Percentiles rank a stretch among this genome's conserved stretches.
phyloP scores from a whole-genome alignment of 192 early-diverging fungal genomes.

The Physocladia obscura region DNA sequence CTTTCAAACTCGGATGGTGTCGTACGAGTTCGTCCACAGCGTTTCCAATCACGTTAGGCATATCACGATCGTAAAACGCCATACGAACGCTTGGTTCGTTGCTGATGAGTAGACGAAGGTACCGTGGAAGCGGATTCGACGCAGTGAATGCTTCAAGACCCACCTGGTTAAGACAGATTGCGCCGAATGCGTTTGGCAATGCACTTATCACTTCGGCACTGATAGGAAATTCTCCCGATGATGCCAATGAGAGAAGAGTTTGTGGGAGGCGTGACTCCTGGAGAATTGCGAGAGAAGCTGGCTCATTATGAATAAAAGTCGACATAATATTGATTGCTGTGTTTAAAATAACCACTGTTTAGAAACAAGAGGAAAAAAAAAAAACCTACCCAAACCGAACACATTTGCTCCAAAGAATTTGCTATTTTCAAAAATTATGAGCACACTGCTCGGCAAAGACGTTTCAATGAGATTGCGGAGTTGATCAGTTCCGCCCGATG shows the following conservation, averaged over 20 bases:
- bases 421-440: constrained; percentile 70
- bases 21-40: constrained; percentile 94
- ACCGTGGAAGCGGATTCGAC: constrained; percentile 68
- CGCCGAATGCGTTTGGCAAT: constrained; percentile 90
- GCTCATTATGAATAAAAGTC: constrained; percentile 97
- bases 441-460: constrained; percentile 72
- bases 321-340: constrained; percentile 87
- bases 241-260: constrained; percentile 66
- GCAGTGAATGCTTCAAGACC: constrained; percentile 84
- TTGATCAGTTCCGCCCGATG: constrained; percentile 84
- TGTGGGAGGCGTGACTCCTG: constrained; percentile 90
- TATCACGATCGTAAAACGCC: constrained; percentile 65
- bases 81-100: constrained; percentile 32
- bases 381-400: constrained; percentile 70
- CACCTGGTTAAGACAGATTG: constrained; percentile 85
- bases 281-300: constrained; percentile 87
- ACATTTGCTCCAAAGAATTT: constrained; percentile 78
- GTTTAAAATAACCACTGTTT: background rate
- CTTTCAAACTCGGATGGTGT: constrained; percentile 86
- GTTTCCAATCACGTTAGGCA: constrained; percentile 78
- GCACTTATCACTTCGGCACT: constrained; percentile 78
- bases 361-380: background rate
- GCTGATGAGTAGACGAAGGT: constrained; percentile 75
- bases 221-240: constrained; percentile 65
- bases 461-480: constrained; percentile 94